Evolutionary conservation across 2,329 filamentous ascomycete genomes (phyloP).

Genomic region (Alternaria triticina): DNA sequence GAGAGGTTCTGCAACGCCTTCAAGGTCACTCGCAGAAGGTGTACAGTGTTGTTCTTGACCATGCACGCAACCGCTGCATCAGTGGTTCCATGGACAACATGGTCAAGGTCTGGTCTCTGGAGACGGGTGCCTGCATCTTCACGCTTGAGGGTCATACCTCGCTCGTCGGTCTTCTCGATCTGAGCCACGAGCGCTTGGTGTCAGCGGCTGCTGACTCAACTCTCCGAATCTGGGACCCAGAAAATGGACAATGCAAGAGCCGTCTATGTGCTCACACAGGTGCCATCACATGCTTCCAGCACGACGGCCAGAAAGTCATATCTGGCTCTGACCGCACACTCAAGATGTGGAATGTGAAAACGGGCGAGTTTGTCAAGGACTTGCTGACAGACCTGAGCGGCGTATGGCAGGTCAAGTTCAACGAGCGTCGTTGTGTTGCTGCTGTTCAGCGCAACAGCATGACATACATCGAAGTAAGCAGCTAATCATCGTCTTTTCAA

Average conservation of each 20-base stretch:
- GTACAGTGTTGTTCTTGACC: slow-evolving; percentile 94
- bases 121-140: slow-evolving; percentile 82
- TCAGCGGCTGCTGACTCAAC: slow-evolving; percentile 96
- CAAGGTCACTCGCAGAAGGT: slow-evolving; percentile 91
- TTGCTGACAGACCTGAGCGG: slow-evolving; percentile 90
- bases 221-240: slow-evolving; percentile 94
- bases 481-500: not conserved
- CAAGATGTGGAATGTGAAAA: slow-evolving; percentile 98
- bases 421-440: slow-evolving; percentile 91
- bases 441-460: slow-evolving; percentile 91
- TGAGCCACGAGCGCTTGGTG: slow-evolving; percentile 87
- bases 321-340: slow-evolving; percentile 93
- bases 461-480: slow-evolving; percentile 87
- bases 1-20: slow-evolving; percentile 82
- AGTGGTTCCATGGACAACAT: slow-evolving; percentile 98
- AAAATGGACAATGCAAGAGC: slow-evolving; percentile 87
- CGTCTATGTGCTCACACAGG: slow-evolving; percentile 93
- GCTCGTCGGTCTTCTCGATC: slow-evolving; percentile 87
- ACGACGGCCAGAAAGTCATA: slow-evolving; percentile 95
- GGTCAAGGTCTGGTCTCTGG: slow-evolving; percentile 96
- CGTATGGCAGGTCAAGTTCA: slow-evolving; percentile 99
- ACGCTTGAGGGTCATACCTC: slow-evolving; percentile 93
- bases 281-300: slow-evolving; percentile 98
- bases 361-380: slow-evolving; percentile 90
- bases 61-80: slow-evolving; percentile 90